Base-by-base conservation (phyloP, 495 filamentous ascomycete species). In the Neurospora discreta region DNA sequence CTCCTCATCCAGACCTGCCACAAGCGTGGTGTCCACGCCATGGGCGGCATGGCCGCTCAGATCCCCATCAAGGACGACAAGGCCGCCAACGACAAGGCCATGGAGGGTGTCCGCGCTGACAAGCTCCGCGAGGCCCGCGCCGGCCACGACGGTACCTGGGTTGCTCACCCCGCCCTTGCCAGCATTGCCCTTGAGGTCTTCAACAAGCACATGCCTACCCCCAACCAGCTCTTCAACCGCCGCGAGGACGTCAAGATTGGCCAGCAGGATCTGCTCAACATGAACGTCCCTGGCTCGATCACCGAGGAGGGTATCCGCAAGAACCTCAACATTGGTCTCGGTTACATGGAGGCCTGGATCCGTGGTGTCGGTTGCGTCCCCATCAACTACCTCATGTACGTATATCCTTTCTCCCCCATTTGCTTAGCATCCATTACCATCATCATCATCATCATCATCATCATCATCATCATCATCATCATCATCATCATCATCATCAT, bases 11-110 rank as follows among this genome's bases (percentile, higher is more conserved):
- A 97, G 86, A 98, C 95, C 69, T 99, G 95, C 86, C 95, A 99
- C 81, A 90, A 89, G 73, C 89, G 95, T 73, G 93, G 94, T 65
- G 96, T 98, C 23, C 96, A 98, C 82, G 95, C 95, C 69, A 99
- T 99, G 95, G 95, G 95, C 75, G 95, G 95, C 75, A 99, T 99
- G 95, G 95, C 96, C 26, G 95, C 95, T 15, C 96, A 98, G 82
- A 99, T 99, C 79, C 95, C 95, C 75, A 96, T 98, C 85, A 99
- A 99, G 85, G 90, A 94, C 81, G 90, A 98, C 81, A 87, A 89
- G 71, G 90, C 86, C 68, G 94, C 93, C 75, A 98, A 98, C 82
- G 94, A 96, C 78, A 90, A 89, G 77, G 94, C 95, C 52, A 98
- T 99, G 96, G 92, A 92, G 74, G 90, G 88, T 72, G 95, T 99